A percentile compares a stretch with the other conserved stretches of the same genome.
phyloP scores from a whole-genome alignment of 2,329 filamentous ascomycete genomes.

The Alternaria sp. region DNA sequence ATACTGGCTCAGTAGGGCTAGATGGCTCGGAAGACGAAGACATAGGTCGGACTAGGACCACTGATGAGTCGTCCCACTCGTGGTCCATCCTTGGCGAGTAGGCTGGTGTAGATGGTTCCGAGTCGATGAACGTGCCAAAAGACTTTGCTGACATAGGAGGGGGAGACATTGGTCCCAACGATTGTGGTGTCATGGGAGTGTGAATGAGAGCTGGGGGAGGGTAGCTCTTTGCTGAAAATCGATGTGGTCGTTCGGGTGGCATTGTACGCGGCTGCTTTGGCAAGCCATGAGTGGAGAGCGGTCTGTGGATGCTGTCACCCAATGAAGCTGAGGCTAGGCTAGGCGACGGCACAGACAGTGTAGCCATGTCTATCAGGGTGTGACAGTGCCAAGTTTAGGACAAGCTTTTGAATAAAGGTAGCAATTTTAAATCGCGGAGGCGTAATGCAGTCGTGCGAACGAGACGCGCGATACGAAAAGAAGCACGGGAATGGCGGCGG shows the following conservation, averaged over 20 bases:
- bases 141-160: conserved; percentile 49
- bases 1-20: conserved; percentile 43
- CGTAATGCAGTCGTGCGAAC: conserved; percentile 13
- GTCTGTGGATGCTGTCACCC: conserved; percentile 34
- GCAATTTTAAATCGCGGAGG: conserved; percentile 6
- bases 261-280: conserved; percentile 42
- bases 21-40: conserved; percentile 38
- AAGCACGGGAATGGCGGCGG: conserved; percentile 20
- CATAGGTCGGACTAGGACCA: conserved; percentile 42
- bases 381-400: conserved; percentile 17
- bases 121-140: conserved; percentile 50
- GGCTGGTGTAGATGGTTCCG: conserved; percentile 50
- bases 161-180: conserved; percentile 39
- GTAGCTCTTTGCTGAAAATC: conserved; percentile 37
- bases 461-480: conserved; percentile 17
- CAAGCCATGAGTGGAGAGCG: conserved; percentile 47
- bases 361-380: conserved; percentile 26
- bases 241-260: conserved; percentile 42
- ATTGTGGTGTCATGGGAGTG: conserved; percentile 34
- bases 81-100: conserved; percentile 43
- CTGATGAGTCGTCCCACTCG: conserved; percentile 40
- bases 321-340: conserved; percentile 34
- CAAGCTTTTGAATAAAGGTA: conserved; percentile 11
- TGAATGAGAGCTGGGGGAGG: conserved; percentile 28
- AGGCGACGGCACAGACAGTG: conserved; percentile 37